Conservation (phyloP, 495 filamentous ascomycete genomes). For the Penicillium desertorum region DNA sequence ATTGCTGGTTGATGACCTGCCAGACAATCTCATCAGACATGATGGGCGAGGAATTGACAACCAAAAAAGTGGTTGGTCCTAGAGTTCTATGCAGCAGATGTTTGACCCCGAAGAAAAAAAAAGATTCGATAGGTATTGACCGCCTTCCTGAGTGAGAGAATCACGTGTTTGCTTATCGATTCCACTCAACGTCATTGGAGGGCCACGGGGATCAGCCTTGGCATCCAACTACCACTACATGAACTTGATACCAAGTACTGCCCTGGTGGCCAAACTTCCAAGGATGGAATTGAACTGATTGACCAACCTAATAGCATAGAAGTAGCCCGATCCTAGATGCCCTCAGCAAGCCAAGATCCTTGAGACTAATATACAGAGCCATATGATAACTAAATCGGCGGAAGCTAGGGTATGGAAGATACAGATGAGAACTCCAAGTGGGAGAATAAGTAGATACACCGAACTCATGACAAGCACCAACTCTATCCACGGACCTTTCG, state of each 20-base stretch:
- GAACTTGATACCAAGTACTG: neutral
- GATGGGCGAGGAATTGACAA: conserved; percentile 20
- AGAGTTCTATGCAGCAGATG: conserved; percentile 5
- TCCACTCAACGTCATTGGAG: conserved; percentile 7
- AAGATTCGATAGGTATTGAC: conserved; percentile 6
- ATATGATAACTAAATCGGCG: conserved; percentile 2
- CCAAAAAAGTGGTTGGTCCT: conserved; percentile 3
- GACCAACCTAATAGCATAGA: neutral
- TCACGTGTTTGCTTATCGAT: conserved; percentile 11
- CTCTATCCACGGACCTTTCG: conserved; percentile 76
- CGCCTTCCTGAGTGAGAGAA: neutral
- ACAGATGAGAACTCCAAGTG: conserved; percentile 1
- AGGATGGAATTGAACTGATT: neutral
- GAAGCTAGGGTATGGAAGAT: neutral
- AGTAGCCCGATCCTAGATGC: neutral
- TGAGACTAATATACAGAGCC: conserved; percentile 5
- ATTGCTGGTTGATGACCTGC: conserved; percentile 93
- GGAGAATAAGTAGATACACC: neutral
- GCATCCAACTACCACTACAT: neutral
- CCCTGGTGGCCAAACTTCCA: neutral
- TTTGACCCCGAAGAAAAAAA: conserved; percentile 10
- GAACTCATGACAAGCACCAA: neutral
- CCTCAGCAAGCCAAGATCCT: neutral
- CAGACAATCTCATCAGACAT: conserved; percentile 95
- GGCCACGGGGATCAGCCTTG: neutral